Conservation (phyloP, 2,329 filamentous ascomycete genomes). For the Pseudogymnoascus sp. region DNA sequence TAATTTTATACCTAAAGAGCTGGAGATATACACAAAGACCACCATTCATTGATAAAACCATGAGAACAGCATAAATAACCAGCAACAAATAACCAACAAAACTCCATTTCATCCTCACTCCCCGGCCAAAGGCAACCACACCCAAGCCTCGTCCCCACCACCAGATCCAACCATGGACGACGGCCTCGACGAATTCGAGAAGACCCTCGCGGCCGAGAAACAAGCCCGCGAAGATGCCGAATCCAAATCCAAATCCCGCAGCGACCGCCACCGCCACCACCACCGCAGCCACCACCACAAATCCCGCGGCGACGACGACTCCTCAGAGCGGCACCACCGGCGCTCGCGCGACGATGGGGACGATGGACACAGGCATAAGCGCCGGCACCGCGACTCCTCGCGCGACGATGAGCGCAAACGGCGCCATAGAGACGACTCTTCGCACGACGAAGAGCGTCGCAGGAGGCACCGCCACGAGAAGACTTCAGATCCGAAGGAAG, state of each 20-base stretch:
- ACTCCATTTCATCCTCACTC: not conserved
- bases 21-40: not conserved
- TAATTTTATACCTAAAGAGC: not conserved
- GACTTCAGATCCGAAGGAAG: conserved; percentile 41
- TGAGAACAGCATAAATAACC: not conserved
- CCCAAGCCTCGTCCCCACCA: not conserved
- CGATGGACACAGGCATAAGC: conserved; percentile 37
- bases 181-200: conserved; percentile 68
- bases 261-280: conserved; percentile 31
- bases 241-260: conserved; percentile 38
- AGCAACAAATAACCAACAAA: not conserved
- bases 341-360: conserved; percentile 31
- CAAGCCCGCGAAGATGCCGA: conserved; percentile 43
- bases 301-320: conserved; percentile 47
- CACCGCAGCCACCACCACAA: conserved; percentile 27
- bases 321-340: conserved; percentile 40
- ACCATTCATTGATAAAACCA: not conserved
- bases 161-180: conserved; percentile 24
- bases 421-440: conserved; percentile 18
- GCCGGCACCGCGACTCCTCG: conserved; percentile 28
- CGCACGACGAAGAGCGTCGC: conserved; percentile 18
- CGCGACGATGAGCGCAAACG: conserved; percentile 29
- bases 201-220: conserved; percentile 61
- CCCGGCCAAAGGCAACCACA: not conserved
- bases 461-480: conserved; percentile 31